These are phyloP conservation scores for Fagopyrum homotropicum DNA, from an alignment of 148 eudicot genomes.

Conservation along the genomic window DNA sequence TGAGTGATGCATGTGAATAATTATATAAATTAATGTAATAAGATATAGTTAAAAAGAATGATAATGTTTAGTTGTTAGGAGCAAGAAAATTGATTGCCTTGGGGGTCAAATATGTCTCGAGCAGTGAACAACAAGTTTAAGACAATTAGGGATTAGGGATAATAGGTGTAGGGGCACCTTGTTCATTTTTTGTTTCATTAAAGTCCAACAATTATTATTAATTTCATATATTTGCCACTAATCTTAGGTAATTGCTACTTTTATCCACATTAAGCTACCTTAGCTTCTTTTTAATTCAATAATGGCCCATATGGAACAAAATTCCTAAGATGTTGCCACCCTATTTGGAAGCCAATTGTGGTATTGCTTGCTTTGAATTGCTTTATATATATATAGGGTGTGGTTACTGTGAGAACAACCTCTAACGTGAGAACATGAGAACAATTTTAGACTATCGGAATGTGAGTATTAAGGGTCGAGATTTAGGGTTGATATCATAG, in stretches of 20 bases:
- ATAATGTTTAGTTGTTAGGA: not conserved
- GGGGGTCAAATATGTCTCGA: not conserved
- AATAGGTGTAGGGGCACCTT: not conserved
- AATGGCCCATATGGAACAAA: not conserved
- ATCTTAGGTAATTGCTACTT: not conserved
- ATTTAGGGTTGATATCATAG: too few species aligned
- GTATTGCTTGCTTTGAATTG: not conserved
- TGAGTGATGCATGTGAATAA: not conserved
- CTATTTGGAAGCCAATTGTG: not conserved
- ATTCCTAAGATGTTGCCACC: slow-evolving; percentile 3
- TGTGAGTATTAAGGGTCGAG: too few species aligned
- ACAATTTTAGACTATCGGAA: too few species aligned
- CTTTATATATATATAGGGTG: too few species aligned
- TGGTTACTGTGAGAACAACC: too few species aligned
- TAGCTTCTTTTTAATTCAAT: not conserved
- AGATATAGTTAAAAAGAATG: not conserved
- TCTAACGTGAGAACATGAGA: too few species aligned
- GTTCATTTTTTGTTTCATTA: not conserved
- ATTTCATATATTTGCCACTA: not conserved
- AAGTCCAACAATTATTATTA: slow-evolving; percentile 4
- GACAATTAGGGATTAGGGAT: not conserved
- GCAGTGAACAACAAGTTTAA: not conserved
- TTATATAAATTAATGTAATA: not conserved
- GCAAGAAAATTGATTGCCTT: not conserved
- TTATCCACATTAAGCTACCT: not conserved